Percentiles rank a stretch among this genome's conserved stretches.
Evolutionary conservation across 768 basidiomycete genomes (phyloP).

Genomic region (Amanita fuliginea): DNA sequence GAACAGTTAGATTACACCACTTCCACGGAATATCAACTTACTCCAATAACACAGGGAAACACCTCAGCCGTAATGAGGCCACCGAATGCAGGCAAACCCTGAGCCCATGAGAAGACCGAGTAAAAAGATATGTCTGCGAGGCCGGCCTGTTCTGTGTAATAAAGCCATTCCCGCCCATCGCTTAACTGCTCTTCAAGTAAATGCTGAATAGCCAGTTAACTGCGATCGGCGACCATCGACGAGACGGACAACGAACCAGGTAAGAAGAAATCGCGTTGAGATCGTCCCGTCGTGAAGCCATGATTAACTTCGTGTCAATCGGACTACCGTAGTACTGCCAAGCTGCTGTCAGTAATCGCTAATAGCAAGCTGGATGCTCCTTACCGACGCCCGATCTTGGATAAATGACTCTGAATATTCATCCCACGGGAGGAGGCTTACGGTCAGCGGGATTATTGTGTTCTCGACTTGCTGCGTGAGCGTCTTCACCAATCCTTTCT

Average conservation of each 20-base stretch:
- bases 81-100: constrained; percentile 17
- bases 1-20: no score
- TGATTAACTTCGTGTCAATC: not conserved
- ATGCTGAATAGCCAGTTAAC: constrained; percentile 11
- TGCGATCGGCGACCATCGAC: not conserved
- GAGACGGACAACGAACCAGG: constrained; percentile 22
- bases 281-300: not conserved
- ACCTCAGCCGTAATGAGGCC: no score
- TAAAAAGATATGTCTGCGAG: constrained; percentile 39
- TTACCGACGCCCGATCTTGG: no score
- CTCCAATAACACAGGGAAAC: no score
- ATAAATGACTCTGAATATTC: no score
- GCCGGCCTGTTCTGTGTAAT: constrained; percentile 40
- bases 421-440: no score
- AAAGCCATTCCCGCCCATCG: constrained; percentile 47
- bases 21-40: no score
- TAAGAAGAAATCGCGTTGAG: constrained; percentile 34
- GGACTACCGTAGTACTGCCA: not conserved
- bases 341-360: no score
- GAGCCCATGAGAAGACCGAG: constrained; percentile 36
- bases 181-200: constrained; percentile 30
- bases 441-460: no score
- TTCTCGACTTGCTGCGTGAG: no score
- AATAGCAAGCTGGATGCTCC: no score
- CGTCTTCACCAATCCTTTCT: no score